Evolutionary conservation across 371 early-diverging fungal genomes (phyloP).

Genomic region (Batkoa obscura): DNA sequence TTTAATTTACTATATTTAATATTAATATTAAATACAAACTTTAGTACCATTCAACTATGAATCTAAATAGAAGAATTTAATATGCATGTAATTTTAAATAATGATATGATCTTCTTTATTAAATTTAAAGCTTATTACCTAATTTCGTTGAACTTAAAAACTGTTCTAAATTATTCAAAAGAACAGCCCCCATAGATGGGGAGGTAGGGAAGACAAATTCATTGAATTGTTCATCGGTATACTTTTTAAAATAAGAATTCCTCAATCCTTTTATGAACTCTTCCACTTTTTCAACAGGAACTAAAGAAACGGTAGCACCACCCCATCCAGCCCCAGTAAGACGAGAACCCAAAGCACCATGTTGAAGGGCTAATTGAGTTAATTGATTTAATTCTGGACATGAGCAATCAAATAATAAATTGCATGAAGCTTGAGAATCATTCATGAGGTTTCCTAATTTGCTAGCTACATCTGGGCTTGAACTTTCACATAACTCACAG

Average conservation of each 20-base stretch:
- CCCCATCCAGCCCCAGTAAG: conserved; percentile 96
- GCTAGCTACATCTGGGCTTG: conserved; percentile 12
- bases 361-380: conserved; percentile 34
- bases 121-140: no score
- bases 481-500: conserved; percentile 33
- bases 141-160: conserved; percentile 8
- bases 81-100: no score
- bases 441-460: conserved; percentile 74
- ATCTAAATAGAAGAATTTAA: no score
- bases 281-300: conserved; percentile 37
- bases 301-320: conserved; percentile 76
- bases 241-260: conserved; percentile 42
- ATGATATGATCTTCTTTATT: no score
- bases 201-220: conserved; percentile 36
- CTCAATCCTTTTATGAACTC: conserved; percentile 40
- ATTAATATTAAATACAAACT: no score
- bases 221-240: conserved; percentile 24
- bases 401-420: conserved; percentile 64
- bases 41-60: no score
- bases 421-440: conserved; percentile 67
- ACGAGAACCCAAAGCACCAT: conserved; percentile 61
- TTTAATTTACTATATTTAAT: no score
- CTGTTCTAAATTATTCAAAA: conserved; percentile 14
- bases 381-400: conserved; percentile 74
- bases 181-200: conserved; percentile 35